Base-by-base conservation (phyloP, 768 basidiomycete species). In the Dacryopinax spathularia region DNA sequence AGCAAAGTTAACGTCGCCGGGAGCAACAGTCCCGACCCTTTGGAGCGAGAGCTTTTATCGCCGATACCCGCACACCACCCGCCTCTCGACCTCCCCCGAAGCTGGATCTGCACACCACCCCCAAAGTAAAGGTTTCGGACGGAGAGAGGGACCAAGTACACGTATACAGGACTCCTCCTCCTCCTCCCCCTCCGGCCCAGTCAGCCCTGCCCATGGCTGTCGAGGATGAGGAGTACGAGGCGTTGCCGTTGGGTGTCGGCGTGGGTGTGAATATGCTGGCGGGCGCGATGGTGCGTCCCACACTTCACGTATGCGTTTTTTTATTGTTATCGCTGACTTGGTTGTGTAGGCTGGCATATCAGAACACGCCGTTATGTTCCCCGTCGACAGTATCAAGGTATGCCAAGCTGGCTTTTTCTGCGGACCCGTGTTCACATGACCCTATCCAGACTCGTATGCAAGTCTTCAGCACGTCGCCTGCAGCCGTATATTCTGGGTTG, bases 281-380 rank as follows among this genome's bases (percentile, higher is more conserved):
- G 25, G 96, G 96, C 66, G 93, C 93, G 61, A 77, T 98, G 74
- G 93, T 94, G 73, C 78, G 89, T 81, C 39, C 48, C 65, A 37
- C n/a, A 33, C 33, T 60, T 43, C 22, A 37, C 43, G 27, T 34
- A 16, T n/a, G 20, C 25, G 37, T 39, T 33, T 7, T 20, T 18
- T 10, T 33, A 33, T 44, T 35, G 34, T 25, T 33, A 60, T 27
- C 41, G 25, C 67, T 67, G 56, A 64, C 43, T 31, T 59, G 29
- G 61, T 62, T 16, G 37, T 60, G 27, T 73, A 95, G 93, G 96
- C 96, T 69, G 96, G 96, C 65, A 98, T 99, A 69, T 93, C 94
- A 62, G 96, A 99, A 74, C 96, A 99, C 77, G 89, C 93, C 33
- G 92, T 96, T 73, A 98, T 99, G 88, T 99, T 90, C 73, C 96